Percentiles rank a stretch among this genome's conserved stretches.
These are phyloP conservation scores for Pistacia vera DNA, from an alignment of 345 rosid genomes.

Conservation along the genomic window DNA sequence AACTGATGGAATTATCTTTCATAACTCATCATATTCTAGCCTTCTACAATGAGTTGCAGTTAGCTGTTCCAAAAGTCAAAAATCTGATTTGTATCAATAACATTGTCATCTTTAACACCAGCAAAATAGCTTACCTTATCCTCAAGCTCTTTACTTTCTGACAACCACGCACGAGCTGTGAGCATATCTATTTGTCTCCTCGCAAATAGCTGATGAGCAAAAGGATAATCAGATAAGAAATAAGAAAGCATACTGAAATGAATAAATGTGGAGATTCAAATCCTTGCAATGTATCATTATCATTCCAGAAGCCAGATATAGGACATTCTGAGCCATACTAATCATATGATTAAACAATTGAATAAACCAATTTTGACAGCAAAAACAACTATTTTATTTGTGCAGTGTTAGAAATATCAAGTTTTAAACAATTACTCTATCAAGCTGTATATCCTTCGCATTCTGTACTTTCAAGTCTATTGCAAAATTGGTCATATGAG, in stretches of 20 bases:
- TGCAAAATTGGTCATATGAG: constrained; percentile 53
- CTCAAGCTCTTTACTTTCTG: constrained; percentile 57
- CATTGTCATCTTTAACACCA: background rate
- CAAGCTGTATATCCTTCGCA: constrained; percentile 61
- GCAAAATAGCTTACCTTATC: constrained; percentile 60
- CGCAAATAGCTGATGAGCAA: constrained; percentile 54
- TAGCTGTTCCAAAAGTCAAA: background rate
- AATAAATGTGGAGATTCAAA: no score
- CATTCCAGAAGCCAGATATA: no score
- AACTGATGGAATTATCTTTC: background rate
- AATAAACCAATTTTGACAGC: no score
- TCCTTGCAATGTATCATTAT: no score
- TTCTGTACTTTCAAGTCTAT: constrained; percentile 64
- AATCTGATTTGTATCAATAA: background rate
- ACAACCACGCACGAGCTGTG: constrained; percentile 84
- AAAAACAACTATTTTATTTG: no score
- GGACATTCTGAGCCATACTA: no score
- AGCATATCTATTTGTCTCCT: constrained; percentile 73
- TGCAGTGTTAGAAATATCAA: no score
- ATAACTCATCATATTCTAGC: background rate
- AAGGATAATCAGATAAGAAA: constrained; percentile 17
- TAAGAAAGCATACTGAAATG: no score
- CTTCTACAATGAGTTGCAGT: background rate
- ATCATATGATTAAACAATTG: no score
- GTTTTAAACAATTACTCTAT: constrained; percentile 43